phyloP scores from a whole-genome alignment of 805 yeast genomes.

The Monosporozyma siamensis region DNA sequence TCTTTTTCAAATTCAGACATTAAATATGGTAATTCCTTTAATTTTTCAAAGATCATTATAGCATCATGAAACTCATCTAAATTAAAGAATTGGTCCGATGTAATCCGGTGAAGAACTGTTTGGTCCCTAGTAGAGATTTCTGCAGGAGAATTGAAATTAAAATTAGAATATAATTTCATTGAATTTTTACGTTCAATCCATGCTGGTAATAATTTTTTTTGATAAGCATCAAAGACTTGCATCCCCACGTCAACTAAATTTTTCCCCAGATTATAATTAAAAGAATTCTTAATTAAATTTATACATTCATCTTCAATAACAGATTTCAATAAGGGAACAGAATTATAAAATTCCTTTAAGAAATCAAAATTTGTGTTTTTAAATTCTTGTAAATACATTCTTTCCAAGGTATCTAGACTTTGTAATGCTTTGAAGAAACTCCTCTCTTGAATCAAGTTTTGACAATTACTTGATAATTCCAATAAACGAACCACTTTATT shows the following conservation, averaged over 20 bases:
- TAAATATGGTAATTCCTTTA: conserved; percentile 55
- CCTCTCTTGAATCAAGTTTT: conserved; percentile 64
- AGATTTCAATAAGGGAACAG: conserved; percentile 66
- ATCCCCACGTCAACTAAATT: conserved; percentile 40
- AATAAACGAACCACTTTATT: conserved; percentile 69
- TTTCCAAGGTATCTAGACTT: conserved; percentile 64
- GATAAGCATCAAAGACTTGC: conserved; percentile 44
- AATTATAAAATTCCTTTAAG: conserved; percentile 58
- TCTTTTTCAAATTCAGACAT: conserved; percentile 59
- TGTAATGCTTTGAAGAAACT: conserved; percentile 82
- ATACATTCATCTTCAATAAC: conserved; percentile 69
- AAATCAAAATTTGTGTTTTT: conserved; percentile 56
- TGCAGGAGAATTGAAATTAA: conserved; percentile 76
- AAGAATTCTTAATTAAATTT: conserved; percentile 54
- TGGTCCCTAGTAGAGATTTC: conserved; percentile 68
- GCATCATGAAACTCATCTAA: conserved; percentile 76
- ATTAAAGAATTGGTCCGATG: conserved; percentile 36
- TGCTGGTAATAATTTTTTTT: conserved; percentile 40
- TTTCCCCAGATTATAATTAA: conserved; percentile 50
- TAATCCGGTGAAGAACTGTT: conserved; percentile 34
- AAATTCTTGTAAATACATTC: conserved; percentile 58
- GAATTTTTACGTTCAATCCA: conserved; percentile 55
- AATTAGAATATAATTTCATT: conserved; percentile 34
- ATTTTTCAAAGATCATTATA: conserved; percentile 66
- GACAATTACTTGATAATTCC: conserved; percentile 77